These are phyloP conservation scores for Xylariaceae sp. DNA, from an alignment of 2,329 filamentous ascomycete species.

Conservation along the genomic window DNA sequence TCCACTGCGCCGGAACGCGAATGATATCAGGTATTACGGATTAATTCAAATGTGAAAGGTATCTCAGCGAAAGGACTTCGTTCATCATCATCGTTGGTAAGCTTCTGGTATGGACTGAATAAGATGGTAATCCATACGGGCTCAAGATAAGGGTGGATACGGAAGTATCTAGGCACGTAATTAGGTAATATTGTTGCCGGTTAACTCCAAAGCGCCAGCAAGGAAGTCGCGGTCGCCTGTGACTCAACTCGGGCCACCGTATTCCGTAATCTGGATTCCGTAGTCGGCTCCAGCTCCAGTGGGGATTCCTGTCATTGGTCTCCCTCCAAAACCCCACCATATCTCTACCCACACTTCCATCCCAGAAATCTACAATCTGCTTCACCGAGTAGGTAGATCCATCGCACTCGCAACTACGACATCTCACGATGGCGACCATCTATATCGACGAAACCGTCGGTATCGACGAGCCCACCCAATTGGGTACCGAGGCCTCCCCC, in stretches of 20 bases:
- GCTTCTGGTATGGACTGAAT: too few relatives aligned
- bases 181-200: too few relatives aligned
- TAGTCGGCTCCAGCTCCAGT: too few relatives aligned
- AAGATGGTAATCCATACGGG: too few relatives aligned
- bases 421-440: constrained; percentile 17
- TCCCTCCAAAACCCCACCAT: background rate
- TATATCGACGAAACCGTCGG: constrained; percentile 18
- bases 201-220: too few relatives aligned
- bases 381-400: background rate
- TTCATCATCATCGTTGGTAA: too few relatives aligned
- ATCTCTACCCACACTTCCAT: background rate
- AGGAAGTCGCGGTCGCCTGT: background rate
- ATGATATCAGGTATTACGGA: too few relatives aligned
- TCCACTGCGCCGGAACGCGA: too few relatives aligned
- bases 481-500: constrained; percentile 12
- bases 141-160: too few relatives aligned
- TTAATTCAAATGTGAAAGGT: too few relatives aligned
- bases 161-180: too few relatives aligned
- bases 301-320: background rate
- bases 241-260: background rate
- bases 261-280: background rate
- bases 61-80: too few relatives aligned
- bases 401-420: background rate
- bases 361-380: background rate
- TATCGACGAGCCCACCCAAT: constrained; percentile 13